Evolutionary conservation across 2,329 filamentous ascomycete species (phyloP).

Genomic region (Cladosporium phlei): DNA sequence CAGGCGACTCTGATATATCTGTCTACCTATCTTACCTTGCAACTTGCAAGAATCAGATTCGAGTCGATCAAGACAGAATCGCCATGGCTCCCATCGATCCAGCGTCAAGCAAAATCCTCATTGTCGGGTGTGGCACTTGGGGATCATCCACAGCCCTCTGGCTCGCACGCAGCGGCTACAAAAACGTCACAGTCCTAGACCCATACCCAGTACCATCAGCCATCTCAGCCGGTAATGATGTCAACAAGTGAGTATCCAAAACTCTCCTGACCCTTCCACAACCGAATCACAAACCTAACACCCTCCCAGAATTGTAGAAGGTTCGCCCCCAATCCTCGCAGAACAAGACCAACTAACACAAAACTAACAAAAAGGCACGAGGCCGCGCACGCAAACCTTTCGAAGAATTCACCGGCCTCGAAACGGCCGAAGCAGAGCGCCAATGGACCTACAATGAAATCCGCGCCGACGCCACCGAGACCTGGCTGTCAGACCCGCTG

Average conservation of each 20-base stretch:
- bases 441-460: conserved; percentile 19
- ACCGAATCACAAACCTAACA: not conserved
- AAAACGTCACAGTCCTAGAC: conserved; percentile 47
- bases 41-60: too few relatives aligned
- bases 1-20: too few relatives aligned
- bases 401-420: conserved; percentile 2
- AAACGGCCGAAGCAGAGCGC: conserved; percentile 10
- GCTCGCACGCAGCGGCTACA: conserved; percentile 47
- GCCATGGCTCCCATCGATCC: not conserved
- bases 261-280: too few relatives aligned
- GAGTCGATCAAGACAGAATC: too few relatives aligned
- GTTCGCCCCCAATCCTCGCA: conserved; percentile 21
- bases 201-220: conserved; percentile 43
- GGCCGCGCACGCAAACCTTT: conserved; percentile 11
- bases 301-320: conserved; percentile 36
- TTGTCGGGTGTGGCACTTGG: conserved; percentile 50
- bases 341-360: conserved; percentile 8
- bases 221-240: conserved; percentile 48
- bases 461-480: conserved; percentile 35
- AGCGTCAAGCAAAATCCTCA: conserved; percentile 29
- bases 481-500: conserved; percentile 41
- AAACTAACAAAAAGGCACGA: conserved; percentile 15
- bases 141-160: conserved; percentile 51
- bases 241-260: conserved; percentile 38
- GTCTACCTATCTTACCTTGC: too few relatives aligned